Evolutionary conservation across 2,329 filamentous ascomycete genomes (phyloP), one percentile per base, ranked within the genome.

Genomic region (Sclerotinia subarctica): DNA sequence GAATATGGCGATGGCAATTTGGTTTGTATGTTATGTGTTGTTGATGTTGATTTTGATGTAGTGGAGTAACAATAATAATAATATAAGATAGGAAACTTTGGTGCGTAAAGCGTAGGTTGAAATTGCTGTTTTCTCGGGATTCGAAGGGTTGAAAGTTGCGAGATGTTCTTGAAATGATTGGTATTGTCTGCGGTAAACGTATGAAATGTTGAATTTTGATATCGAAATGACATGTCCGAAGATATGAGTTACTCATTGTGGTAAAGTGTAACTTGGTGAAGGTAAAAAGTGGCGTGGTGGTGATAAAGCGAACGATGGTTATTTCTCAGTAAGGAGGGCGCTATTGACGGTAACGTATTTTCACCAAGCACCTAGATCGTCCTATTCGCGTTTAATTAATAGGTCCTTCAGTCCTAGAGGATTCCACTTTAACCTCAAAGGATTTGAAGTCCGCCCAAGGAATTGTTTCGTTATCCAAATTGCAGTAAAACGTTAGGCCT

Each of bases 391-490:
- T 19, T 46, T 26, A 62, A 15, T 62, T 62, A 0, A 62, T 51
- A 5, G 59, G 59, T 5, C 59, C 59, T 24, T 62, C 59, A 26
- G 59, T 62, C 0, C 0, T 51, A 2, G 0, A 51, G 4, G 26
- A 0, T 38, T 62, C 46, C 13, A 62, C 59, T 0, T 0, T 4
- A 5, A 62, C 59, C 2, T 51, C n/a, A 8, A 62, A 51, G 0
- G 13, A 1, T 51, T 62, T 51, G 8, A 62, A 62, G 17, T 38
- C 59, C 13, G n/a, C n/a, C 59, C 59, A 62, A 26, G 59, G 21
- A 7, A 13, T 0, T 4, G 0, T 1, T 3, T 49, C 44, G 44
- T 3, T 0, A 2, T n/a, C 13, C 26, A 60, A 8, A 1, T 49
- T 19, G 7, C 49, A 32, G 5, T 24, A 15, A 19, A 64, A 42